Evolutionary conservation across 78 protist genomes (phyloP).

Genomic region (Dictyostelium purpureum): DNA sequence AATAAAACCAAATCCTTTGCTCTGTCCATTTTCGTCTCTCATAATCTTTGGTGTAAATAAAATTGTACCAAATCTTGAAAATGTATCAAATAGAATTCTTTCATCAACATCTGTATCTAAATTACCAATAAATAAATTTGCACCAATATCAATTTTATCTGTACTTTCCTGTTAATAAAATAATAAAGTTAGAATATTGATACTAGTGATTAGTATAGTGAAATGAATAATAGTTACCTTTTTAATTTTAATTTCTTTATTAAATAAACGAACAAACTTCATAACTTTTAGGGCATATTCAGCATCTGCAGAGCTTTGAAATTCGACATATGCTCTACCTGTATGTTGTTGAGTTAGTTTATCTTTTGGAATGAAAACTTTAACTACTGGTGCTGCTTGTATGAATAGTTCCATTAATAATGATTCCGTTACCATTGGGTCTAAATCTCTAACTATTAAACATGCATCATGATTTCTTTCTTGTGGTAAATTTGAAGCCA

Average conservation of each 20-base stretch:
- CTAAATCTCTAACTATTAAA: constrained; percentile 95
- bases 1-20: constrained; percentile 98
- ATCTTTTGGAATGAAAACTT: constrained; percentile 97
- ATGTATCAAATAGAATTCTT: constrained; percentile 97
- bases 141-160: constrained; percentile 90
- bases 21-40: constrained; percentile 95
- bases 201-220: neutral
- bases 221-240: constrained; percentile 45
- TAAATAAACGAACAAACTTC: constrained; percentile 93
- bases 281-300: constrained; percentile 95
- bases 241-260: constrained; percentile 94
- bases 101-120: constrained; percentile 97
- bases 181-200: neutral
- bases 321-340: constrained; percentile 98
- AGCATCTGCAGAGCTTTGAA: constrained; percentile 95
- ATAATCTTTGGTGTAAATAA: constrained; percentile 90
- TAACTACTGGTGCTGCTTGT: constrained; percentile 97
- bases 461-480: constrained; percentile 95
- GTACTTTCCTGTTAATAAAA: constrained; percentile 17
- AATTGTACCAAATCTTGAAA: constrained; percentile 96
- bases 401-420: constrained; percentile 97
- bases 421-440: constrained; percentile 92
- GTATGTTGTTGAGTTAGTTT: constrained; percentile 90
- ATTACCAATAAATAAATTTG: constrained; percentile 97
- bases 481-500: constrained; percentile 80